These are phyloP conservation scores for Colletotrichum sp. DNA, from an alignment of 2,329 filamentous ascomycete species.

Conservation along the genomic window DNA sequence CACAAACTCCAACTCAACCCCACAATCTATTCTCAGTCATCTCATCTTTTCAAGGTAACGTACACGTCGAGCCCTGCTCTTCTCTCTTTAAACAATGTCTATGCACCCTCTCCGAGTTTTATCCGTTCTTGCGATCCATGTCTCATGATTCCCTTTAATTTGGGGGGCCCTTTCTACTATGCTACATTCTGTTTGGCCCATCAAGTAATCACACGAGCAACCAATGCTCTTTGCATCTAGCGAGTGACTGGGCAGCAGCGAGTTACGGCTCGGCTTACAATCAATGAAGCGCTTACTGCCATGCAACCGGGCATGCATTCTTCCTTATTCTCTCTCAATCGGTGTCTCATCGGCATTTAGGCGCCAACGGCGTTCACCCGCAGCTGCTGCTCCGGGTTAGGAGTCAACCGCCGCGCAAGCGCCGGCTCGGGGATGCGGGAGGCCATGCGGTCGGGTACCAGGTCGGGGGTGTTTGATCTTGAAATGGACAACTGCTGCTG, in stretches of 20 bases:
- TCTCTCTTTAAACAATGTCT: not conserved
- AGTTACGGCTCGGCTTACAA: not conserved
- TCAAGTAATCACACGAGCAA: not conserved
- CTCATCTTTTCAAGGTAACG: not conserved
- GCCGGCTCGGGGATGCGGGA: conserved; percentile 58
- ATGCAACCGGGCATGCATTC: not conserved
- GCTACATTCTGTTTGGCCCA: not conserved
- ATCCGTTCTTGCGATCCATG: not conserved
- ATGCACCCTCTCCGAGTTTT: not conserved
- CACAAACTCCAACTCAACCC: not conserved
- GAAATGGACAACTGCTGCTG: conserved; percentile 24
- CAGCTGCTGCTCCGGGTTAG: conserved; percentile 51
- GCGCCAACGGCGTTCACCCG: conserved; percentile 29
- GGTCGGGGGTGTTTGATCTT: conserved; percentile 54
- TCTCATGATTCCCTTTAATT: not conserved
- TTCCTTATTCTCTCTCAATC: not conserved
- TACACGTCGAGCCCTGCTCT: not conserved
- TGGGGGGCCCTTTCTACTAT: not conserved
- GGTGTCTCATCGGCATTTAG: not conserved
- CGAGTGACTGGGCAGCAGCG: not conserved
- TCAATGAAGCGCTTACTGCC: not conserved
- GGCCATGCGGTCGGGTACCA: conserved; percentile 66
- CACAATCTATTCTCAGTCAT: not conserved
- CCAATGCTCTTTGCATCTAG: not conserved
- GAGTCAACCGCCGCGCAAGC: conserved; percentile 48